Evolutionary conservation across 2,329 filamentous ascomycete species (phyloP).

Genomic region (Fusarium sp.): DNA sequence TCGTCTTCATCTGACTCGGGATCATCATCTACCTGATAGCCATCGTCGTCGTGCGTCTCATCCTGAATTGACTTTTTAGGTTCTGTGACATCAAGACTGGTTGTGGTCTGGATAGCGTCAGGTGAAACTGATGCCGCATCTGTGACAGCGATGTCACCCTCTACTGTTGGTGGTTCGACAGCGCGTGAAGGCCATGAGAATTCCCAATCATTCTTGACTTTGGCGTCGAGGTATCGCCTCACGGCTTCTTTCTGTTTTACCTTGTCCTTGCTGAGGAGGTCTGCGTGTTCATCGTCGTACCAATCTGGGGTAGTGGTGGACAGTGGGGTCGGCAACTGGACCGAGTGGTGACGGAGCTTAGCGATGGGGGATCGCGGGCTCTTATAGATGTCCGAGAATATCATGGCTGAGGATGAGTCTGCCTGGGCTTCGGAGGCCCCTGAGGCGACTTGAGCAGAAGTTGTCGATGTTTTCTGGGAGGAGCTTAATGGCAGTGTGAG

Average conservation of each 20-base stretch:
- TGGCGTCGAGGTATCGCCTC: constrained; percentile 67
- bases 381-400: constrained; percentile 73
- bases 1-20: constrained; percentile 55
- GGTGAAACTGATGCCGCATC: constrained; percentile 20
- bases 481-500: constrained; percentile 22
- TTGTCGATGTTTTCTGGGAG: constrained; percentile 21
- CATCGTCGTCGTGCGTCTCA: constrained; percentile 55
- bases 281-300: constrained; percentile 69
- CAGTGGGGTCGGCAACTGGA: constrained; percentile 52
- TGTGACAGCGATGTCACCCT: constrained; percentile 16
- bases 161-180: constrained; percentile 25
- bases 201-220: constrained; percentile 72
- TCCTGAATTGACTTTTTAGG: constrained; percentile 48
- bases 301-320: constrained; percentile 53
- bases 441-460: constrained; percentile 29
- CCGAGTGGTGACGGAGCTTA: constrained; percentile 62
- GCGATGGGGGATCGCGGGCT: constrained; percentile 68
- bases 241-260: constrained; percentile 75
- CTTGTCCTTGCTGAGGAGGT: constrained; percentile 75
- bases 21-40: constrained; percentile 58
- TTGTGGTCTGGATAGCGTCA: constrained; percentile 13
- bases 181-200: constrained; percentile 68
- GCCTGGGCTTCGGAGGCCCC: constrained; percentile 42
- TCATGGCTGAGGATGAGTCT: constrained; percentile 58
- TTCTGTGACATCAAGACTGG: constrained; percentile 31